Evolutionary conservation across 2,329 filamentous ascomycete species (phyloP), one percentile per base, ranked within the genome.

Genomic region (Colletotrichum eleusines): DNA sequence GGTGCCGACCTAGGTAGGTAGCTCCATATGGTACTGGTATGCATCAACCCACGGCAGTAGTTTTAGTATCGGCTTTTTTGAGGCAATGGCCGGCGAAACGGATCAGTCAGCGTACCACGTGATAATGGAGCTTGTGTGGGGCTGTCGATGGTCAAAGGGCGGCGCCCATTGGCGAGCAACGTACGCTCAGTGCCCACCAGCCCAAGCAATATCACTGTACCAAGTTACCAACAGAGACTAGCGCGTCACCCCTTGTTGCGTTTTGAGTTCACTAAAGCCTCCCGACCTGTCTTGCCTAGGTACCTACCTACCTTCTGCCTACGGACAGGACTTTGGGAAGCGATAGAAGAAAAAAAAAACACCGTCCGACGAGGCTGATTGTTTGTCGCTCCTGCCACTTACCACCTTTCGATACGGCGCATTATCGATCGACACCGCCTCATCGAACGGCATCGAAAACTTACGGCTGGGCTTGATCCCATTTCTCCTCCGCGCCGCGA

Each of bases 181-280:
- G 20, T 31, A 12, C 50, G 20, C 18, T 28, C n/a, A 53, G 28
- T 7, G 14, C n/a, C 20, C 20, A 38, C 18, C 1, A 18, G 31
- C 48, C 48, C 7, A 51, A 38, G 55, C 20, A 54, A 2, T 20
- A 5, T n/a, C 20, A 23, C n/a, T n/a, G n/a, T n/a, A n/a, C n/a
- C n/a, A n/a, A n/a, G n/a, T n/a, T 46, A 28, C 46, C 6, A 40
- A 66, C n/a, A 54, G 5, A 5, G 48, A 31, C 42, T 67, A 62
- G 64, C 28, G 20, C 23, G 5, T 28, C 9, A 16, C 26, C 28
- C 35, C 28, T 20, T 55, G 48, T 28, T 57, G 57, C 57, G 64
- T 55, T 44, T 55, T 58, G 53, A 57, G 40, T 61, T 61, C 60
- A 53, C 35, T 57, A 18, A 35, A 59, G 31, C 54, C 63, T 66